A percentile compares a stretch with the other conserved stretches of the same genome.
phyloP scores from a whole-genome alignment of 192 early-diverging fungal species.

The Podila epicladia region DNA sequence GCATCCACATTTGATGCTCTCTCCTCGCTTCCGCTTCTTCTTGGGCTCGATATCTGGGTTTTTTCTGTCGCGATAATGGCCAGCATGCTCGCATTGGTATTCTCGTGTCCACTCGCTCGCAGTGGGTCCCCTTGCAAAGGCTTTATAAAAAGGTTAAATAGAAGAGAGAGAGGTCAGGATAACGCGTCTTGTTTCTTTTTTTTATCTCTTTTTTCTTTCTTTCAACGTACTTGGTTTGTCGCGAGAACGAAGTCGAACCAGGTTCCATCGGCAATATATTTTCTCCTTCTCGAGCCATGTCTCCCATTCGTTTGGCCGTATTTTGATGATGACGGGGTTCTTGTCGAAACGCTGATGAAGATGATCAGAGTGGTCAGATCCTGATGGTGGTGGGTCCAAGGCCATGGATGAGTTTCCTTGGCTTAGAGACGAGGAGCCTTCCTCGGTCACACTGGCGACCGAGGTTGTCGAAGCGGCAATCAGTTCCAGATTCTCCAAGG shows the following conservation, averaged over 20 bases:
- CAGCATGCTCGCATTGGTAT: slow-evolving; percentile 46
- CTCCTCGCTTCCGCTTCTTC: slow-evolving; percentile 38
- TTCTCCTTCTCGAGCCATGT: slow-evolving; percentile 34
- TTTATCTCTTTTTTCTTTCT: neutral
- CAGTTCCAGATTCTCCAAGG: neutral
- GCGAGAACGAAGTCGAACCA: slow-evolving; percentile 31
- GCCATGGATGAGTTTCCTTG: neutral
- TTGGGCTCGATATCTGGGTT: slow-evolving; percentile 40
- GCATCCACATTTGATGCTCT: slow-evolving; percentile 48
- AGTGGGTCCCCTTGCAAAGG: slow-evolving; percentile 40
- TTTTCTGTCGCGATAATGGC: slow-evolving; percentile 42
- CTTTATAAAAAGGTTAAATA: neutral
- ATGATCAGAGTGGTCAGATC: neutral
- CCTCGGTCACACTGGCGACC: neutral
- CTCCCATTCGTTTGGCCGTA: slow-evolving; percentile 34
- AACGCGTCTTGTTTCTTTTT: neutral
- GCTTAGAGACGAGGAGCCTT: neutral
- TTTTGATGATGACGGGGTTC: slow-evolving; percentile 20
- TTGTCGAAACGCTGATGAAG: slow-evolving; percentile 19
- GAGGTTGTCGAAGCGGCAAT: neutral
- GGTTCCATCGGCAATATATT: slow-evolving; percentile 30
- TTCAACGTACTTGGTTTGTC: slow-evolving; percentile 38
- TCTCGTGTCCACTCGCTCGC: slow-evolving; percentile 46
- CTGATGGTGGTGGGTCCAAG: too few relatives aligned
- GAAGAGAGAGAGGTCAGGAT: neutral